These are phyloP conservation scores for Hyphodiscus sp. DNA, from an alignment of 2,329 filamentous ascomycete genomes.

Conservation along the genomic window DNA sequence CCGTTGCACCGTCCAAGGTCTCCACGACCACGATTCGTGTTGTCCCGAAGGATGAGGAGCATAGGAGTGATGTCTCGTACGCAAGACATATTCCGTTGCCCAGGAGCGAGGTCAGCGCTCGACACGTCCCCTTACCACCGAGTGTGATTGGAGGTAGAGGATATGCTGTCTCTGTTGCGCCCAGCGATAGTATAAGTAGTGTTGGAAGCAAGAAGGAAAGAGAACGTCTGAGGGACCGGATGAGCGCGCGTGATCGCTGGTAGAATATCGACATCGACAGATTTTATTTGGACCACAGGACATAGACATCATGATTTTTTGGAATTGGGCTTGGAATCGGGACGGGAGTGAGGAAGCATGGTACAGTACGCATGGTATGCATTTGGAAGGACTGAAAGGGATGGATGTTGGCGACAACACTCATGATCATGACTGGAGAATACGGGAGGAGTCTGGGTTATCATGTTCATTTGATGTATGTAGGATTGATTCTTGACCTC, in stretches of 20 bases:
- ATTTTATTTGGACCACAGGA: neutral
- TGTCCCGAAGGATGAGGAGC: neutral
- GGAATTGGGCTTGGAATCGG: neutral
- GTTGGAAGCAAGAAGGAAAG: conserved; percentile 38
- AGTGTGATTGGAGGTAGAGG: conserved; percentile 27
- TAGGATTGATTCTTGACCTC: neutral
- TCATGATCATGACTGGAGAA: neutral
- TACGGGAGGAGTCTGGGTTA: neutral
- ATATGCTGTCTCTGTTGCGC: conserved; percentile 48
- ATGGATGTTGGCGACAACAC: neutral
- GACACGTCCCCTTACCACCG: conserved; percentile 19
- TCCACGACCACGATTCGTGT: neutral
- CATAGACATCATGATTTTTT: neutral
- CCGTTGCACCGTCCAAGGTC: conserved; percentile 1
- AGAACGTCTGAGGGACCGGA: conserved; percentile 19
- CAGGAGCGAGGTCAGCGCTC: conserved; percentile 9
- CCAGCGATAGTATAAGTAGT: conserved; percentile 56
- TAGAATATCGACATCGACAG: conserved; percentile 7
- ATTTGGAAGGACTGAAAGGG: neutral
- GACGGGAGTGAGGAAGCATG: neutral
- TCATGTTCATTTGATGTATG: neutral
- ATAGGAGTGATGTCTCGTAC: conserved; percentile 1
- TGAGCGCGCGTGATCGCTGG: conserved; percentile 9
- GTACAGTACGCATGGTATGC: neutral
- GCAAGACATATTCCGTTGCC: conserved; percentile 17